phyloP scores from a whole-genome alignment of 495 filamentous ascomycete genomes.

The Neohortaea acidophila region DNA sequence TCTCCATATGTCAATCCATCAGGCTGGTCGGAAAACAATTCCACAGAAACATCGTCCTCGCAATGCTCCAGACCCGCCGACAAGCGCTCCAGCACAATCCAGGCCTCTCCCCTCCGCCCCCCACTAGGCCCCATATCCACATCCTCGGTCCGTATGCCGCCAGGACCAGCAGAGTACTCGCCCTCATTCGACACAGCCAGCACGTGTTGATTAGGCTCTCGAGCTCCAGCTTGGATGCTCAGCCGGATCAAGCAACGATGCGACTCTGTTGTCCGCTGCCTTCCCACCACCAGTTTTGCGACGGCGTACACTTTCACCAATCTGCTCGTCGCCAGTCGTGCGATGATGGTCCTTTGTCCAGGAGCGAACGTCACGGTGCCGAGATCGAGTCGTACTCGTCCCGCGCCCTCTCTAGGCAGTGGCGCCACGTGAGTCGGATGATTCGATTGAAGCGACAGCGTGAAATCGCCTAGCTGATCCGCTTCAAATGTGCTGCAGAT shows the following conservation, averaged over 20 bases:
- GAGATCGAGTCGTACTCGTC: constrained; percentile 33
- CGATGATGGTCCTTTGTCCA: constrained; percentile 17
- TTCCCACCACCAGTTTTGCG: constrained; percentile 21
- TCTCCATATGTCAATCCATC: constrained; percentile 19
- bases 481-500: constrained; percentile 79
- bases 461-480: constrained; percentile 58
- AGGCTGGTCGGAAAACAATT: constrained; percentile 22
- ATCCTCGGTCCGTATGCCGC: constrained; percentile 54
- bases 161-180: constrained; percentile 50
- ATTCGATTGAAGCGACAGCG: constrained; percentile 50
- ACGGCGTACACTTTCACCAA: constrained; percentile 21
- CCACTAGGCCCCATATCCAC: constrained; percentile 50
- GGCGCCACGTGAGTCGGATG: constrained; percentile 34
- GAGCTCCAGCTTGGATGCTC: constrained; percentile 49
- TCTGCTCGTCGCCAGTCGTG: constrained; percentile 18
- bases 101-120: constrained; percentile 38
- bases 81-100: constrained; percentile 62
- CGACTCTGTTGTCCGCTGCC: constrained; percentile 24
- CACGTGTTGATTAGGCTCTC: constrained; percentile 47
- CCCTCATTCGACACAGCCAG: constrained; percentile 42
- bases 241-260: constrained; percentile 45
- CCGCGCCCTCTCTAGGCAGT: constrained; percentile 52
- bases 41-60: constrained; percentile 24
- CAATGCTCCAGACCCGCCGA: constrained; percentile 13
- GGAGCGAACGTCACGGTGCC: constrained; percentile 18